Base-by-base conservation (phyloP, 1,139 yeast species). In the Lodderomyces theae region DNA sequence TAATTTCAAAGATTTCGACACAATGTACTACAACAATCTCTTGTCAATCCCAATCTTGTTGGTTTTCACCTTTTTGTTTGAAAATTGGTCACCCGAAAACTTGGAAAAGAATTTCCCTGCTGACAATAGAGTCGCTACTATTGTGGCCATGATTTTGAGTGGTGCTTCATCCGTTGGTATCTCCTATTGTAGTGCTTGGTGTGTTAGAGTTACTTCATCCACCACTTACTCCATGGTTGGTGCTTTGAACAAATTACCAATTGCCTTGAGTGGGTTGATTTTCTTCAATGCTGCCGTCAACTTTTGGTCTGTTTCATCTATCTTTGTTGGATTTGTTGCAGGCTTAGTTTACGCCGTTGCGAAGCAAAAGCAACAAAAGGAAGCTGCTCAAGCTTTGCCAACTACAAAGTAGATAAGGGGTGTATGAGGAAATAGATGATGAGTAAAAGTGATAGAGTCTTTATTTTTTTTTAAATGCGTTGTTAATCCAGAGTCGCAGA, bases 151-250 rank as follows among this genome's bases (percentile, higher is more conserved):
- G 96, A 57, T 92, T 50, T 77, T 90, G 58, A 86, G 97, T 35
- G 98, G 98, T 63, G 77, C 86, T 52, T 85, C 95, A 34, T 85
- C 97, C 25, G 95, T 92, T 43, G 97, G 95, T 67, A 92, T 94
- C 61, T 89, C 97, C 36, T 92, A 94, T 77, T 88, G 97, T 66
- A 88, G 97, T 23, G 98, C 97, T 47, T 92, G 98, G 98, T 92
- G 98, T 79, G 96, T 92, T 49, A 87, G 98, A 72, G 97, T 90
- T 50, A 94, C 98, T 35, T 88, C 97, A 15, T 89, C 97, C 25
- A 92, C 98, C 45, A 92, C 98, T 42, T 92, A 92, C 72, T 87
- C 96, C 41, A 92, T 92, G 98, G 97, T 92, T 49, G 98, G 98
- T 61, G 98, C 98, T 42, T 80, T 92, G 66, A 92, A 92, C 79